Evolutionary conservation across 768 basidiomycete species (phyloP).

Genomic region (Rhodotorula kratochvilovae): DNA sequence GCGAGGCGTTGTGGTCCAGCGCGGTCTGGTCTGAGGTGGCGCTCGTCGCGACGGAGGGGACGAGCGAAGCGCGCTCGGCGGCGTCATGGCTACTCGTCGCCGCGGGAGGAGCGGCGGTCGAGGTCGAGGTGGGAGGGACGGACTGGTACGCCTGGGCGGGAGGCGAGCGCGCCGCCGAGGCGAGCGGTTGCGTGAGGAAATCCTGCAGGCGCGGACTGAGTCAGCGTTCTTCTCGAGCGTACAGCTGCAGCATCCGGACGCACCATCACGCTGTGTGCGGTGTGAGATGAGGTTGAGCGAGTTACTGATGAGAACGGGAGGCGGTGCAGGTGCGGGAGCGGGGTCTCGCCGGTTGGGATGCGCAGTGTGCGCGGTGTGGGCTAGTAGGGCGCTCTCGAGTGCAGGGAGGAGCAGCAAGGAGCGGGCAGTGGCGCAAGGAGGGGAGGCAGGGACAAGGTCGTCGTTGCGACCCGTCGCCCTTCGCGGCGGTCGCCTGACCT

Average conservation of each 20-base stretch:
- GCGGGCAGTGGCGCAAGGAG: neutral
- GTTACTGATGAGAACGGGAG: neutral
- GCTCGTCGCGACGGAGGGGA: neutral
- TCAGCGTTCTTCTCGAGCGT: accelerated
- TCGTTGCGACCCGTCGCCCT: neutral
- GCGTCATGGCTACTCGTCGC: neutral
- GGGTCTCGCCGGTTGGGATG: neutral
- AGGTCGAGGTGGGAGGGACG: neutral
- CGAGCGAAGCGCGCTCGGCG: neutral
- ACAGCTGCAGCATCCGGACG: neutral
- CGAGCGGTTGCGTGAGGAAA: conserved; percentile 16
- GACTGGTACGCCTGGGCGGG: neutral
- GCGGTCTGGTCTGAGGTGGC: neutral
- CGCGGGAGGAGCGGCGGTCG: neutral
- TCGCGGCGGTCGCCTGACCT: neutral
- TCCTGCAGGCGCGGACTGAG: neutral
- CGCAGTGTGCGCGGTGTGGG: neutral
- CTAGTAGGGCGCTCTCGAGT: neutral
- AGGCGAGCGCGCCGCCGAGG: neutral
- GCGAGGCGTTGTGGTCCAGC: neutral
- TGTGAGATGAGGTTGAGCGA: neutral
- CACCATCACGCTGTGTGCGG: neutral
- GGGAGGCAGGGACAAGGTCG: neutral
- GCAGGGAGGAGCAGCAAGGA: neutral
- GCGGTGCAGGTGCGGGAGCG: neutral